These are phyloP conservation scores for Skeletonema grethae DNA, from an alignment of 108 stramenopile genomes.

Conservation along the genomic window DNA sequence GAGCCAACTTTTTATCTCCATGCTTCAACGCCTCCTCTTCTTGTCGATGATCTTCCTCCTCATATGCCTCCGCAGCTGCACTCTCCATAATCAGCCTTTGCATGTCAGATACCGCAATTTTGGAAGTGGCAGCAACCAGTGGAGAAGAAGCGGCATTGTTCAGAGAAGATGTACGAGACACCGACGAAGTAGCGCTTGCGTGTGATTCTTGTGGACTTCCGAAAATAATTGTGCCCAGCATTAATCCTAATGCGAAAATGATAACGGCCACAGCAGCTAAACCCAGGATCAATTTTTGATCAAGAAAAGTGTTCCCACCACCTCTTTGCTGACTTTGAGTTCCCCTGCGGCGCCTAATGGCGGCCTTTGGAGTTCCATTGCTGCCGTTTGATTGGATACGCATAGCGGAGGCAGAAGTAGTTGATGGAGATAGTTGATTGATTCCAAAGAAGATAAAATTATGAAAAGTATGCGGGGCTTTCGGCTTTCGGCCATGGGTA, in stretches of 20 bases:
- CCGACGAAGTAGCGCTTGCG: neutral
- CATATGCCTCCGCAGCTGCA: slow-evolving; percentile 33
- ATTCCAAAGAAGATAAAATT: too few species aligned
- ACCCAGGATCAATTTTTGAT: slow-evolving; percentile 29
- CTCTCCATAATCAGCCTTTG: slow-evolving; percentile 41
- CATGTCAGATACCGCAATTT: slow-evolving; percentile 11
- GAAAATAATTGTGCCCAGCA: slow-evolving; percentile 29
- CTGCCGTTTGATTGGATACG: neutral
- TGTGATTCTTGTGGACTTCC: slow-evolving; percentile 8
- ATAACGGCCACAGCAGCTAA: slow-evolving; percentile 21
- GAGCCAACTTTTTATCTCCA: slow-evolving; percentile 22
- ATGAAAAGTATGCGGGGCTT: too few species aligned
- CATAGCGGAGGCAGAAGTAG: neutral
- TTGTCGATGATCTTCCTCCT: slow-evolving; percentile 13
- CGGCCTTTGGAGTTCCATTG: neutral
- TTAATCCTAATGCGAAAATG: slow-evolving; percentile 27
- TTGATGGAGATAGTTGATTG: too few species aligned
- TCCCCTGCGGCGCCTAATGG: slow-evolving; percentile 23
- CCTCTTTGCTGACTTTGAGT: slow-evolving; percentile 3
- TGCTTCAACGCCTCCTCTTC: slow-evolving; percentile 19
- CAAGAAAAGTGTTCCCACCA: neutral
- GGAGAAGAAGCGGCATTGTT: slow-evolving; percentile 27
- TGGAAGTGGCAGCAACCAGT: slow-evolving; percentile 25
- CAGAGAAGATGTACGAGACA: neutral
- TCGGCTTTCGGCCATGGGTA: too few species aligned